phyloP scores from a whole-genome alignment of 345 rosid species.

The Nasturtium officinale region DNA sequence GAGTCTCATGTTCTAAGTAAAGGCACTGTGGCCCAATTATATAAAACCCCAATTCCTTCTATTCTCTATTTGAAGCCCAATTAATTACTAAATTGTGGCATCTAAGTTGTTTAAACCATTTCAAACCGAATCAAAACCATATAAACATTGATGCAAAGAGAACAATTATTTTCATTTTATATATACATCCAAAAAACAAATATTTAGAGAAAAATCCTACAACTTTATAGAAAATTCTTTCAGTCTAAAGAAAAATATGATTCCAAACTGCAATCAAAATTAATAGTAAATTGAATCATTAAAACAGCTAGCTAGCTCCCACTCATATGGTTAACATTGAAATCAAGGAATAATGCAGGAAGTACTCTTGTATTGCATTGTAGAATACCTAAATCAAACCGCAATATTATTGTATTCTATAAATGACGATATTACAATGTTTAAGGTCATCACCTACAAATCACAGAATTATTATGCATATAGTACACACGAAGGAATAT shows the following conservation, averaged over 20 bases:
- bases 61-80: not conserved
- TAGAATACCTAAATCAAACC: not conserved
- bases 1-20: not conserved
- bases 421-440: slow-evolving; percentile 13
- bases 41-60: not conserved
- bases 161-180: not conserved
- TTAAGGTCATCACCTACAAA: slow-evolving; percentile 1
- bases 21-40: slow-evolving; percentile 13
- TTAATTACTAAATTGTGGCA: not conserved
- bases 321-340: not conserved
- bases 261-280: not conserved
- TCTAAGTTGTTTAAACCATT: slow-evolving; percentile 14
- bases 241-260: not conserved
- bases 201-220: not conserved
- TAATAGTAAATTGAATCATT: not conserved
- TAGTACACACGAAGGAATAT: not conserved
- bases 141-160: not conserved
- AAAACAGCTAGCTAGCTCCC: not conserved
- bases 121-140: not conserved
- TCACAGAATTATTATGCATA: slow-evolving; percentile 19
- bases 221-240: not conserved
- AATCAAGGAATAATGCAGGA: not conserved
- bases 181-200: not conserved
- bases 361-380: slow-evolving; percentile 2
- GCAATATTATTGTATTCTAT: slow-evolving; percentile 13